These are phyloP conservation scores for Sordariomycetes sp. DNA, from an alignment of 2,329 filamentous ascomycete genomes.

Conservation along the genomic window DNA sequence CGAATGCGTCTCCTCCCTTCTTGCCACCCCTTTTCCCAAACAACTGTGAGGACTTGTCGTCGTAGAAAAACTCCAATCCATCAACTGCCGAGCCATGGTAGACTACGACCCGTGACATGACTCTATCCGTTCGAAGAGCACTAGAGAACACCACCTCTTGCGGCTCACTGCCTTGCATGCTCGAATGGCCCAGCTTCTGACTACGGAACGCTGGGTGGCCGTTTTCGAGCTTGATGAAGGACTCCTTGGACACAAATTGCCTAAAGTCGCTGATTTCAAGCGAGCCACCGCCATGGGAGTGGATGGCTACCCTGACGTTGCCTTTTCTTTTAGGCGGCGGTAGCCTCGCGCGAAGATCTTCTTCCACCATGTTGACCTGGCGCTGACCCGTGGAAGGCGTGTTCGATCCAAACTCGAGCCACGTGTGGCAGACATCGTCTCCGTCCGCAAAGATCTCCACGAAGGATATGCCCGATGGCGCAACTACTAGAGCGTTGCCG, in stretches of 20 bases:
- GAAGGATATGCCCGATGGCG: conserved; percentile 74
- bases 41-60: conserved; percentile 73
- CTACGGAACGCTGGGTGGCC: conserved; percentile 37
- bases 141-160: conserved; percentile 70
- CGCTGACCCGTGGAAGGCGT: conserved; percentile 34
- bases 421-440: conserved; percentile 71
- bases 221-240: conserved; percentile 63
- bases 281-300: conserved; percentile 66
- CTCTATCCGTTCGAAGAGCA: conserved; percentile 56
- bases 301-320: conserved; percentile 62
- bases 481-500: conserved; percentile 66
- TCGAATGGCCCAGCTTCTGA: conserved; percentile 62
- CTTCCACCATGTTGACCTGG: conserved; percentile 66
- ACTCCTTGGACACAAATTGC: conserved; percentile 60
- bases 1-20: conserved; percentile 62
- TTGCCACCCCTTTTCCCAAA: conserved; percentile 77
- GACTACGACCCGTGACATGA: conserved; percentile 65
- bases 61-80: conserved; percentile 87
- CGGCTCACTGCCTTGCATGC: conserved; percentile 59
- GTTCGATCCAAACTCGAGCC: conserved; percentile 59
- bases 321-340: conserved; percentile 65
- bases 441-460: conserved; percentile 73
- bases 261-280: conserved; percentile 72
- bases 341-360: conserved; percentile 60
- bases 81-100: conserved; percentile 72